A percentile compares a stretch with the other conserved stretches of the same genome.
These are phyloP conservation scores for Cadophora luteo-olivacea DNA, from an alignment of 2,329 filamentous ascomycete species.

Conservation along the genomic window DNA sequence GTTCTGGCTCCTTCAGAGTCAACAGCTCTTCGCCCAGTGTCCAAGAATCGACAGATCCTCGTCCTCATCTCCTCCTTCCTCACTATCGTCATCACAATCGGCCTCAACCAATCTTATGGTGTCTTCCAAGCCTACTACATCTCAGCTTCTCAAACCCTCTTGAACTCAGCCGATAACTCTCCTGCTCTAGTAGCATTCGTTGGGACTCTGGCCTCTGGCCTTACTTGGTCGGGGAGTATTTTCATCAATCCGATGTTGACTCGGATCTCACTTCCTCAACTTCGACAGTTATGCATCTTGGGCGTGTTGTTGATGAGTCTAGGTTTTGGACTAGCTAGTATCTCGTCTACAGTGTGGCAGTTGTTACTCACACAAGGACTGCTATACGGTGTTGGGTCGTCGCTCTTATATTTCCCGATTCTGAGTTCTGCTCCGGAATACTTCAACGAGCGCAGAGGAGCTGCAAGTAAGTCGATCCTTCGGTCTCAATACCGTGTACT, in stretches of 20 bases:
- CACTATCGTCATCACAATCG: constrained; percentile 43
- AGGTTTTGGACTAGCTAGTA: constrained; percentile 52
- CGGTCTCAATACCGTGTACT: not conserved
- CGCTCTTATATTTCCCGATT: constrained; percentile 51
- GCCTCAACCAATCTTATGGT: constrained; percentile 56
- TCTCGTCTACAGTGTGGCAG: constrained; percentile 48
- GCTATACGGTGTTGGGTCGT: constrained; percentile 52
- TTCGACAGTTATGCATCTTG: constrained; percentile 48
- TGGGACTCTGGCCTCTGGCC: constrained; percentile 54
- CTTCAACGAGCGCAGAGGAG: constrained; percentile 54
- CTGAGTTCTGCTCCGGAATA: constrained; percentile 56
- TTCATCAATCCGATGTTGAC: constrained; percentile 55
- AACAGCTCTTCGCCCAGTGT: constrained; percentile 35
- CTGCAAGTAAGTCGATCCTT: constrained; percentile 41
- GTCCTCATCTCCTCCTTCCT: constrained; percentile 45
- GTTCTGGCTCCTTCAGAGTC: not conserved
- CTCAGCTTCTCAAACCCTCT: constrained; percentile 49
- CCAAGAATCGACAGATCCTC: constrained; percentile 48
- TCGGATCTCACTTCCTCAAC: constrained; percentile 48
- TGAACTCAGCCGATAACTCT: constrained; percentile 45
- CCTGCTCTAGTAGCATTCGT: constrained; percentile 55
- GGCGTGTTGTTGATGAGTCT: constrained; percentile 51
- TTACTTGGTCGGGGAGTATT: constrained; percentile 58
- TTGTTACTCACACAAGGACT: constrained; percentile 55
- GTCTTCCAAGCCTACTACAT: constrained; percentile 58